A percentile compares a stretch with the other conserved stretches of the same genome.
These are phyloP conservation scores for Pichia californica DNA, from an alignment of 805 yeast species.

Conservation along the genomic window DNA sequence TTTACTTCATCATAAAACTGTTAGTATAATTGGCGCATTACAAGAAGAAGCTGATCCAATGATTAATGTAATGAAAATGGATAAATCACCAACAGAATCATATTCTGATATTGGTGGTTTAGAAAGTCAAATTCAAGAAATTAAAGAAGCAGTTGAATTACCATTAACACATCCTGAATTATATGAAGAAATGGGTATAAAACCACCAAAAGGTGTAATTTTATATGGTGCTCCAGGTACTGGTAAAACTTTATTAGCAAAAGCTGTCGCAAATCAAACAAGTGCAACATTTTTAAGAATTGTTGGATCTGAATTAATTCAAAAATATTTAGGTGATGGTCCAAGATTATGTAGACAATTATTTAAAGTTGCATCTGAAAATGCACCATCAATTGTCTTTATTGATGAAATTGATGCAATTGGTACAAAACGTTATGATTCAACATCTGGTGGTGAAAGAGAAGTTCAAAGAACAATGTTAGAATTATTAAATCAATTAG, in stretches of 20 bases:
- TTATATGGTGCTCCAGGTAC: conserved; percentile 98
- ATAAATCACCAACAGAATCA: conserved; percentile 94
- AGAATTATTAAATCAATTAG: conserved; percentile 90
- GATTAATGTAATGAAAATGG: conserved; percentile 96
- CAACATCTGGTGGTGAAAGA: conserved; percentile 89
- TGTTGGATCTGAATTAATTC: conserved; percentile 95
- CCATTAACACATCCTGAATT: conserved; percentile 95
- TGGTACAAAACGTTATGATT: conserved; percentile 96
- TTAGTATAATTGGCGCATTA: conserved; percentile 94
- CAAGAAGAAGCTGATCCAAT: conserved; percentile 98
- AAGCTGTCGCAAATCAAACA: conserved; percentile 97
- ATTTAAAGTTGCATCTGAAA: conserved; percentile 93
- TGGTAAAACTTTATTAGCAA: conserved; percentile 90
- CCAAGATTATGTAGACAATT: conserved; percentile 91
- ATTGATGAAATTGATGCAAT: conserved; percentile 99
- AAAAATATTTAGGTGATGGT: conserved; percentile 96
- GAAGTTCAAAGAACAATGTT: conserved; percentile 97
- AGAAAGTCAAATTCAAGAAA: conserved; percentile 93
- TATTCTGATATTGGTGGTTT: conserved; percentile 97
- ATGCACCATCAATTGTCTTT: conserved; percentile 97
- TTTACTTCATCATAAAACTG: conserved; percentile 89
- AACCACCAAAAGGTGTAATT: conserved; percentile 97
- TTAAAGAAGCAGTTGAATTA: conserved; percentile 92
- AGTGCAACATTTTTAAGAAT: conserved; percentile 93
- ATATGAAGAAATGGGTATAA: conserved; percentile 97